These are phyloP conservation scores for Candida palmyrensis DNA, from an alignment of 805 yeast species.

Conservation along the genomic window DNA sequence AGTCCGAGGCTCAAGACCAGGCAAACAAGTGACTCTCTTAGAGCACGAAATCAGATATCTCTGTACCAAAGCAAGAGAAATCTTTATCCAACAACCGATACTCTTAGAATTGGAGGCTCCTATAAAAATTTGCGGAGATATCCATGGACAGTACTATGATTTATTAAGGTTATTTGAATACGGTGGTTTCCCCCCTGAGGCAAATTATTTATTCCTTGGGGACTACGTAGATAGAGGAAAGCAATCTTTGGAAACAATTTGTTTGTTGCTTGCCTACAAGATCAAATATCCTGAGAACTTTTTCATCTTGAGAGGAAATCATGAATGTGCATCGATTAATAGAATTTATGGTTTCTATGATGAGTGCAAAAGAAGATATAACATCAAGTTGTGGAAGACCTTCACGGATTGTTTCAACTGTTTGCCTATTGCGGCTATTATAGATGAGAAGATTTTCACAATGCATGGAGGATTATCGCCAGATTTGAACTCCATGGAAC, in stretches of 20 bases:
- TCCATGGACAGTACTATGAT: conserved; percentile 97
- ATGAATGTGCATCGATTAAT: conserved; percentile 97
- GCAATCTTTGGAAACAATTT: conserved; percentile 93
- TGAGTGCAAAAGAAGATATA: conserved; percentile 97
- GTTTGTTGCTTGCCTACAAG: conserved; percentile 89
- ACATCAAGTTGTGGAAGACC: conserved; percentile 97
- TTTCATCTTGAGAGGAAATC: conserved; percentile 95
- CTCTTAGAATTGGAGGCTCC: conserved; percentile 95
- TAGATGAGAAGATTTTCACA: conserved; percentile 95
- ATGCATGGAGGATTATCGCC: conserved; percentile 99
- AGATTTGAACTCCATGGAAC: conserved; percentile 96
- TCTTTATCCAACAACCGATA: conserved; percentile 96
- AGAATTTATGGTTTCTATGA: conserved; percentile 98
- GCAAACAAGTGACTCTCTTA: conserved; percentile 89
- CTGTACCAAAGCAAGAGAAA: conserved; percentile 97
- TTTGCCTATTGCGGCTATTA: conserved; percentile 96
- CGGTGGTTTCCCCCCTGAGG: conserved; percentile 99
- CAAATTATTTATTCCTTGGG: conserved; percentile 91
- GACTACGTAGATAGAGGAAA: conserved; percentile 99
- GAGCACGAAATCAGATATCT: conserved; percentile 93
- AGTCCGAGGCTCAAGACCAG: conserved; percentile 98
- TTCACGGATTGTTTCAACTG: conserved; percentile 98
- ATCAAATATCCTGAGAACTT: conserved; percentile 98
- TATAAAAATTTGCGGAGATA: conserved; percentile 95
- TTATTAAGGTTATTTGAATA: conserved; percentile 91